phyloP scores from a whole-genome alignment of 2,329 filamentous ascomycete genomes.

The Emergomyces pasteurianus region DNA sequence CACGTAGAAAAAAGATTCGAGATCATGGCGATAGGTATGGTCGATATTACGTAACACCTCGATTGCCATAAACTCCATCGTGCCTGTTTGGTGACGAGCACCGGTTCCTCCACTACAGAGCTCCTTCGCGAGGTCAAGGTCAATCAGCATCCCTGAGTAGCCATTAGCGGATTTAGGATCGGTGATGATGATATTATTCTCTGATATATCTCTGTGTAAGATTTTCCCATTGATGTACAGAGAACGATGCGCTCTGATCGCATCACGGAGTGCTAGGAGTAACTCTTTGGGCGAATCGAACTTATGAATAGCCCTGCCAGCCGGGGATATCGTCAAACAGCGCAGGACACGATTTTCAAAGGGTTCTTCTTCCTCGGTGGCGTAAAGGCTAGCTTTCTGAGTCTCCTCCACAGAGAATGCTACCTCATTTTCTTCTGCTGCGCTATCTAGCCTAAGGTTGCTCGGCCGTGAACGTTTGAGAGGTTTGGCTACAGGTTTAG shows the following conservation, averaged over 20 bases:
- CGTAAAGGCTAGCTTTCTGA: neutral
- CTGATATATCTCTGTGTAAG: slow-evolving; percentile 26
- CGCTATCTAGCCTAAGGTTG: slow-evolving; percentile 2
- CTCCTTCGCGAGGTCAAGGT: slow-evolving; percentile 15
- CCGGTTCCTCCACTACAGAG: too few species aligned
- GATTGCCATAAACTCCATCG: too few species aligned
- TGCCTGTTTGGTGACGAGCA: too few species aligned
- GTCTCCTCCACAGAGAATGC: neutral
- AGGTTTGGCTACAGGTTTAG: neutral
- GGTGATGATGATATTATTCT: slow-evolving; percentile 26
- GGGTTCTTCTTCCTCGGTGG: slow-evolving; percentile 5
- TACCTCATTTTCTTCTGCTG: neutral
- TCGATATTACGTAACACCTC: too few species aligned
- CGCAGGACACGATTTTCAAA: slow-evolving; percentile 18
- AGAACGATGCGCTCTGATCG: too few species aligned
- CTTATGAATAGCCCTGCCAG: slow-evolving; percentile 16
- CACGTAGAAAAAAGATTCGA: slow-evolving; percentile 7
- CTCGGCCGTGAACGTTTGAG: slow-evolving; percentile 1
- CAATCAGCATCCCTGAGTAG: slow-evolving; percentile 22
- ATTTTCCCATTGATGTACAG: slow-evolving; percentile 12
- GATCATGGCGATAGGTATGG: slow-evolving; percentile 18
- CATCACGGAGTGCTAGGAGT: too few species aligned
- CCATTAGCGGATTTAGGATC: slow-evolving; percentile 10
- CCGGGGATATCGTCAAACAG: slow-evolving; percentile 19
- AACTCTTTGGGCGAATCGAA: slow-evolving; percentile 9